phyloP scores from a whole-genome alignment of 164 flowering plant species.

The Paratinospora sagittata region DNA sequence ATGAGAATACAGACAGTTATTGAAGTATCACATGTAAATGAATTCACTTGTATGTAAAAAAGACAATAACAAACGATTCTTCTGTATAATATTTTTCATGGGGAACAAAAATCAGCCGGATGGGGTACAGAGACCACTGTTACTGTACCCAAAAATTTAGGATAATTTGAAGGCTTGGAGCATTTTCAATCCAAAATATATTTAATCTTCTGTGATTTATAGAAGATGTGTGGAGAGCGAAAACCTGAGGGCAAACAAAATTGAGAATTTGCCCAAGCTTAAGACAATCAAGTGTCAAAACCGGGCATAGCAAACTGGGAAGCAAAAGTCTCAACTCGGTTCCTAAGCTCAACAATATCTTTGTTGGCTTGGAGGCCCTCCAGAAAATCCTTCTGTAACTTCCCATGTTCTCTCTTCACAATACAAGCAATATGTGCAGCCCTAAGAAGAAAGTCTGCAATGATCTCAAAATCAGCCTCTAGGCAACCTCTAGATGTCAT shows the following conservation, averaged over 20 bases:
- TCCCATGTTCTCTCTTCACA: slow-evolving; percentile 65
- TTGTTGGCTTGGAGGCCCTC: slow-evolving; percentile 61
- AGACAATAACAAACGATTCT: not conserved
- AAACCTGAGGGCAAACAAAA: not conserved
- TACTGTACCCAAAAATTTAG: not conserved
- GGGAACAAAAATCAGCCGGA: too few relatives aligned
- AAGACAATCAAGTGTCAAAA: slow-evolving; percentile 37
- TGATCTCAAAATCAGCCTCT: slow-evolving; percentile 77
- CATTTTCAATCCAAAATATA: not conserved
- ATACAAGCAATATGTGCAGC: slow-evolving; percentile 63
- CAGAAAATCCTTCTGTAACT: slow-evolving; percentile 47
- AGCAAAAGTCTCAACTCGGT: slow-evolving; percentile 65
- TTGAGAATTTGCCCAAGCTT: not conserved
- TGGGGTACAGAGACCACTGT: not conserved
- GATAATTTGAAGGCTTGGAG: too few relatives aligned
- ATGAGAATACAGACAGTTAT: not conserved
- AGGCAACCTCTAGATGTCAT: slow-evolving; percentile 93
- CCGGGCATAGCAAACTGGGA: slow-evolving; percentile 81
- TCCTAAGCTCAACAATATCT: slow-evolving; percentile 61
- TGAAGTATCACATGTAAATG: not conserved
- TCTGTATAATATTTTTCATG: slow-evolving; percentile 7
- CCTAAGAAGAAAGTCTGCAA: slow-evolving; percentile 70
- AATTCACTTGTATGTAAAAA: not conserved
- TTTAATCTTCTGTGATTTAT: not conserved
- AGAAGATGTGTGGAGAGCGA: not conserved